Evolutionary conservation across 1,284 basidiomycete species (phyloP), one percentile per base, ranked within the genome.

Genomic region (Ganoderma leucocontextum): DNA sequence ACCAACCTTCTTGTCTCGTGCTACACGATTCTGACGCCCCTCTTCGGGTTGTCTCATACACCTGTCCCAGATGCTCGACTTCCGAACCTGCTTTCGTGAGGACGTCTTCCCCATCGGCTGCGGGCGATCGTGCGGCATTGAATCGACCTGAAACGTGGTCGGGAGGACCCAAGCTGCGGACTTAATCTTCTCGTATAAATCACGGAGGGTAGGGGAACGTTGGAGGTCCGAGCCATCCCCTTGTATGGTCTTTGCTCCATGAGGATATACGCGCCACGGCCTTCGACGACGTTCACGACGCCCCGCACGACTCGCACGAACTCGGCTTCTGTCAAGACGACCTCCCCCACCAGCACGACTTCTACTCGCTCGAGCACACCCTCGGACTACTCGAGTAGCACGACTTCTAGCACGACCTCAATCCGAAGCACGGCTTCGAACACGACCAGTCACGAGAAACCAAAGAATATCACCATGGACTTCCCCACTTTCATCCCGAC

Each of bases 181-280:
- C 39, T 38, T 38, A 15, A 15, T 38, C n/a, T n/a, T 36, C 22
- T 25, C 19, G 10, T 60, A 60, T 60, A 60, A 39, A 60, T n/a
- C 13, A 17, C 13, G 39, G 38, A 25, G 22, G n/a, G 19, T 6
- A 25, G n/a, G 39, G 22, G 39, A 13, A 41, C 12, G 22, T 3
- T 13, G 29, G 22, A 13, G 38, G 38, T 3, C 7, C 22, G 22
- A 17, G 13, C 22, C 36, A 38, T 29, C 58, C 58, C 38, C 58
- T 38, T 13, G 36, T 6, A 38, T 22, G 55, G 55, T 19, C 36
- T n/a, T 38, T 19, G 19, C 58, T 22, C 19, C 22, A 60, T 60
- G 58, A 60, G 58, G 58, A 39, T 60, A 25, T 60, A 60, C 58
- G 38, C 58, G n/a, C 58, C 58, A 38, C 38, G 38, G 36, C 38